phyloP scores from a whole-genome alignment of 306 rosid species.

The Cucumis melo region DNA sequence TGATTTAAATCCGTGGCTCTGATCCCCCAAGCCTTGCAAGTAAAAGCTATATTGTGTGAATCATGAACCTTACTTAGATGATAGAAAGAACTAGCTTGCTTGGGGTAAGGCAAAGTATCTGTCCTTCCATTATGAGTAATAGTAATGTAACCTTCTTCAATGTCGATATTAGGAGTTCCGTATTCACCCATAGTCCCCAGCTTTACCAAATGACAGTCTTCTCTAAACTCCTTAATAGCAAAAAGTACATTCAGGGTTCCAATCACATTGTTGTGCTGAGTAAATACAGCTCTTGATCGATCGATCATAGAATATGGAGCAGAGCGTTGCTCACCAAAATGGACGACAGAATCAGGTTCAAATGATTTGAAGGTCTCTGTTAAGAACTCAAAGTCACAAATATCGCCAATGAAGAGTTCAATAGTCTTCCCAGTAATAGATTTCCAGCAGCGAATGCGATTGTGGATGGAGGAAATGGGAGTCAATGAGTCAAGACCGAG shows the following conservation, averaged over 20 bases:
- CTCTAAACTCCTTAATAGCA: slow-evolving; percentile 82
- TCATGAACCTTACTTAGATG: slow-evolving; percentile 96
- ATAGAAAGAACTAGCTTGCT: slow-evolving; percentile 96
- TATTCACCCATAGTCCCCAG: slow-evolving; percentile 99
- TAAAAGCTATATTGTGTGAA: slow-evolving; percentile 89
- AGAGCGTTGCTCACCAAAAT: slow-evolving; percentile 90
- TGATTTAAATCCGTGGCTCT: slow-evolving; percentile 94
- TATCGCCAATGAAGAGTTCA: slow-evolving; percentile 77
- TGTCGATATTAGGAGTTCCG: slow-evolving; percentile 94
- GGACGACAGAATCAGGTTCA: slow-evolving; percentile 91
- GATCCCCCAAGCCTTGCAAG: slow-evolving; percentile 99
- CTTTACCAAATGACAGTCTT: slow-evolving; percentile 84
- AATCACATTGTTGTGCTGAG: slow-evolving; percentile 80
- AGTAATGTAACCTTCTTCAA: slow-evolving; percentile 92
- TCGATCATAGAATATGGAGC: slow-evolving; percentile 98
- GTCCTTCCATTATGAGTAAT: slow-evolving; percentile 94
- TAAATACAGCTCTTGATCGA: slow-evolving; percentile 80
- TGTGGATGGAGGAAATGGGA: slow-evolving; percentile 77
- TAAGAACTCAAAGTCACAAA: slow-evolving; percentile 90
- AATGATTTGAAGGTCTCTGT: slow-evolving; percentile 67
- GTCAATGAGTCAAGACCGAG: slow-evolving; percentile 80
- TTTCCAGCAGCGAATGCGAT: slow-evolving; percentile 70
- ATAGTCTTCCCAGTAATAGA: slow-evolving; percentile 67
- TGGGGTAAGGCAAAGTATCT: slow-evolving; percentile 87
- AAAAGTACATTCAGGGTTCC: slow-evolving; percentile 92